Conservation (phyloP, 176 grass and related monocot genomes). For the Urochloa ruziziensis region DNA sequence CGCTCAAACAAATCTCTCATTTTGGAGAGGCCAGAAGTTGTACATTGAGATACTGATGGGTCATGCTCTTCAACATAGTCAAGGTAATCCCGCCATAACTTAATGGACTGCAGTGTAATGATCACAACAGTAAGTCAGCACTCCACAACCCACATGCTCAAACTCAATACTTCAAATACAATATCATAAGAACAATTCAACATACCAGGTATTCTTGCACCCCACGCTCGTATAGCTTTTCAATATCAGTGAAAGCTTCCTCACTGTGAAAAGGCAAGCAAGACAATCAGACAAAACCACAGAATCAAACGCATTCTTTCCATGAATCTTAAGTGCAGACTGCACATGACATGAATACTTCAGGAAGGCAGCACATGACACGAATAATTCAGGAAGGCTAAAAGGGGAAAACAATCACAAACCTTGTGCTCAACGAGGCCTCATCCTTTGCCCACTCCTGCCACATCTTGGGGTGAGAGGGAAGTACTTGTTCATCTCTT, state of each 20-base stretch:
- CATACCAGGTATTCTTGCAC: slow-evolving; percentile 97
- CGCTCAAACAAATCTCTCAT: slow-evolving; percentile 90
- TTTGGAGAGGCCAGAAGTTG: slow-evolving; percentile 62
- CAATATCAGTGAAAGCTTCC: slow-evolving; percentile 59
- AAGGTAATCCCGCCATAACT: slow-evolving; percentile 82
- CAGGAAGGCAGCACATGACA: not conserved
- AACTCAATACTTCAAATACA: not conserved
- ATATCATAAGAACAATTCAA: slow-evolving; percentile 2
- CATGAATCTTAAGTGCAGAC: not conserved
- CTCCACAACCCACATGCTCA: not conserved
- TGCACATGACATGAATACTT: not conserved
- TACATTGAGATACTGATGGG: slow-evolving; percentile 64
- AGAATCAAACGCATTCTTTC: not conserved
- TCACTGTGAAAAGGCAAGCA: slow-evolving; percentile 46
- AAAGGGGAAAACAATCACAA: not conserved
- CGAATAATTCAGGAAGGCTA: not conserved
- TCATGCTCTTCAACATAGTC: slow-evolving; percentile 84
- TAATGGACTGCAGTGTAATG: slow-evolving; percentile 63
- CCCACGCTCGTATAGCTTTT: slow-evolving; percentile 80
- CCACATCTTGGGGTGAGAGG: slow-evolving; percentile 89
- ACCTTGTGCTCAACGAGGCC: slow-evolving; percentile 66
- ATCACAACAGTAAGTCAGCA: slow-evolving; percentile 29
- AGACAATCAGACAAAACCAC: not conserved
- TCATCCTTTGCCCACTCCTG: slow-evolving; percentile 94
- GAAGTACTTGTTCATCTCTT: slow-evolving; percentile 75